phyloP scores from a whole-genome alignment of 176 grass and related monocot species.

The Juncus effusus region DNA sequence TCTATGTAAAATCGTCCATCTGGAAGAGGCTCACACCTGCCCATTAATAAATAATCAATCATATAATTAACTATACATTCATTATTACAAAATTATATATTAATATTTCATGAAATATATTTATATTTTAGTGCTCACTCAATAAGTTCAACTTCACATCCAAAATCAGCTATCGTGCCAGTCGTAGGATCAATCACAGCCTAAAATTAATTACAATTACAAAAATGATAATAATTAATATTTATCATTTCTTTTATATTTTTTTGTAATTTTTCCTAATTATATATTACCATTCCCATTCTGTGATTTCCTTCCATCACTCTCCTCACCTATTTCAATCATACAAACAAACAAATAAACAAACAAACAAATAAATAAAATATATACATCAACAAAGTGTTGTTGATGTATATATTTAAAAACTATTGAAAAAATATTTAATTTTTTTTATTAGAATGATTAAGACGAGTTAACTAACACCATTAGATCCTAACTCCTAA shows the following conservation, averaged over 20 bases:
- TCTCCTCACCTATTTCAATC: conserved; percentile 68
- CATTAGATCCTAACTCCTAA: too few relatives aligned
- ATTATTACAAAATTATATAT: conserved; percentile 6
- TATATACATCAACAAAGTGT: too few relatives aligned
- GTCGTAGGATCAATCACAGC: conserved; percentile 78
- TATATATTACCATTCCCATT: conserved; percentile 85
- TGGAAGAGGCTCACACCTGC: conserved; percentile 89
- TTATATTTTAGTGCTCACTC: conserved; percentile 52
- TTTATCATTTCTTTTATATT: conserved; percentile 4
- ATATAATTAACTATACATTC: conserved; percentile 27
- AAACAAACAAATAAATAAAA: not conserved
- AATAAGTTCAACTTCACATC: conserved; percentile 96
- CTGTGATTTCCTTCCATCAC: conserved; percentile 98
- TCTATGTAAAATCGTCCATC: conserved; percentile 94
- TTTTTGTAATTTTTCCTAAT: not conserved
- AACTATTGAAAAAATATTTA: too few relatives aligned
- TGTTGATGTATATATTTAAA: too few relatives aligned
- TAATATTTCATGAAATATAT: not conserved
- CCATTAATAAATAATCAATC: conserved; percentile 27
- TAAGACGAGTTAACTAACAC: too few relatives aligned
- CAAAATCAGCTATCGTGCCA: conserved; percentile 88
- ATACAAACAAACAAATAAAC: conserved; percentile 14
- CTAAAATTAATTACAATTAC: conserved; percentile 38
- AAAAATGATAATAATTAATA: conserved; percentile 26
- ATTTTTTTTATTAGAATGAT: too few relatives aligned